Evolutionary conservation across 345 rosid genomes (phyloP).

Genomic region (Salix udensis): DNA sequence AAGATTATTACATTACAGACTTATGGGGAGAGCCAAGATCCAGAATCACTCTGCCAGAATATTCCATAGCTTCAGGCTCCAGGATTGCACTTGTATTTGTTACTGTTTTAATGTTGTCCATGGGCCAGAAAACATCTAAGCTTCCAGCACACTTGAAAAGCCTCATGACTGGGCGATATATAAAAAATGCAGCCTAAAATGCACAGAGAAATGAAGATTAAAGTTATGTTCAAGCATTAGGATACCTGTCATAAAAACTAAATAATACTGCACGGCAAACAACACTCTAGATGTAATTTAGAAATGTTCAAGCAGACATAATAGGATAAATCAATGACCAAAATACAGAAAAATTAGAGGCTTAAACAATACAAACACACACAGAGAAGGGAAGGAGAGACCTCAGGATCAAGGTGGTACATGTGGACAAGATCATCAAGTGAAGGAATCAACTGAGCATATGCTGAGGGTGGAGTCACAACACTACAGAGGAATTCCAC

Average conservation of each 20-base stretch:
- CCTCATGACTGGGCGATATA: slow-evolving; percentile 97
- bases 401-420: slow-evolving; percentile 99
- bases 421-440: slow-evolving; percentile 80
- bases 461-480: slow-evolving; percentile 66
- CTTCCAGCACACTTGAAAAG: slow-evolving; percentile 70
- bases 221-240: not conserved
- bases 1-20: slow-evolving; percentile 47
- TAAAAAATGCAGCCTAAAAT: slow-evolving; percentile 85
- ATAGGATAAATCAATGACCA: not conserved
- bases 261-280: not conserved
- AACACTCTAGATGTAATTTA: not conserved
- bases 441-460: slow-evolving; percentile 77
- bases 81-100: slow-evolving; percentile 26
- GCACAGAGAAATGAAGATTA: slow-evolving; percentile 13
- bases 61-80: slow-evolving; percentile 45
- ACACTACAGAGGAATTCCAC: slow-evolving; percentile 92
- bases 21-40: slow-evolving; percentile 61
- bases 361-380: not conserved
- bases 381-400: slow-evolving; percentile 27
- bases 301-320: not conserved
- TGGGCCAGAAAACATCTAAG: slow-evolving; percentile 84
- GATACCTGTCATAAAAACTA: not conserved
- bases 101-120: slow-evolving; percentile 49
- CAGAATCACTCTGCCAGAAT: slow-evolving; percentile 44
- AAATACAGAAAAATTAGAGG: not conserved